Percentiles rank a stretch among this genome's conserved stretches.
Evolutionary conservation across 1,284 basidiomycete species (phyloP).

Genomic region (Gomphus sp.): DNA sequence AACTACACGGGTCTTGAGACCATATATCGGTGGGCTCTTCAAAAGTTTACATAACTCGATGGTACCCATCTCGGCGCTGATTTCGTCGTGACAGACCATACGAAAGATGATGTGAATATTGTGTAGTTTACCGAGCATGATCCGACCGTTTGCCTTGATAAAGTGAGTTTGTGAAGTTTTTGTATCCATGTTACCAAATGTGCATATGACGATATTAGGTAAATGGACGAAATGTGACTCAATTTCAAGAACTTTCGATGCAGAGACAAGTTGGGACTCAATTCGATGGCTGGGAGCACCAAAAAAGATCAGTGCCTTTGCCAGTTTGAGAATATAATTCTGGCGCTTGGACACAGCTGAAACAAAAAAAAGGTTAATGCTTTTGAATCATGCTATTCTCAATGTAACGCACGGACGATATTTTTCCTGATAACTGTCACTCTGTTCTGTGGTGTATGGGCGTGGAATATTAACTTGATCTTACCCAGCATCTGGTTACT

Average conservation of each 20-base stretch:
- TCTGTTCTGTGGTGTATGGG: not conserved
- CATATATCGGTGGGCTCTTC: slow-evolving; percentile 51
- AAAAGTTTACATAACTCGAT: slow-evolving; percentile 51
- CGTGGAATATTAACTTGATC: not conserved
- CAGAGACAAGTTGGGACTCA: slow-evolving; percentile 64
- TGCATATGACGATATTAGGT: slow-evolving; percentile 70
- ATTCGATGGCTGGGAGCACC: slow-evolving; percentile 84
- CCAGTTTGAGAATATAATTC: slow-evolving; percentile 72
- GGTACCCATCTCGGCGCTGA: slow-evolving; percentile 57
- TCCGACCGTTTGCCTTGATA: slow-evolving; percentile 63
- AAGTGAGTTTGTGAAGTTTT: slow-evolving; percentile 65
- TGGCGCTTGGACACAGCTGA: slow-evolving; percentile 57
- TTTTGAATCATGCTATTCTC: not conserved
- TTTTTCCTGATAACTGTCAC: not conserved
- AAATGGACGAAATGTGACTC: slow-evolving; percentile 73
- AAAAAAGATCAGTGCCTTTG: slow-evolving; percentile 71
- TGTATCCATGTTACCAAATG: slow-evolving; percentile 57
- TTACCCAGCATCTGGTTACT: not conserved
- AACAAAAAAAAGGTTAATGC: not conserved
- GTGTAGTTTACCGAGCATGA: slow-evolving; percentile 66
- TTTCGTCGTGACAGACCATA: slow-evolving; percentile 67
- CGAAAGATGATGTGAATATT: slow-evolving; percentile 69
- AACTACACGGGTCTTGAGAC: slow-evolving; percentile 50
- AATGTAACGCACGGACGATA: not conserved
- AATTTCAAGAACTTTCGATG: slow-evolving; percentile 44